Conservation (phyloP, 2,329 filamentous ascomycete species). For the Aspergillus chevalieri region DNA sequence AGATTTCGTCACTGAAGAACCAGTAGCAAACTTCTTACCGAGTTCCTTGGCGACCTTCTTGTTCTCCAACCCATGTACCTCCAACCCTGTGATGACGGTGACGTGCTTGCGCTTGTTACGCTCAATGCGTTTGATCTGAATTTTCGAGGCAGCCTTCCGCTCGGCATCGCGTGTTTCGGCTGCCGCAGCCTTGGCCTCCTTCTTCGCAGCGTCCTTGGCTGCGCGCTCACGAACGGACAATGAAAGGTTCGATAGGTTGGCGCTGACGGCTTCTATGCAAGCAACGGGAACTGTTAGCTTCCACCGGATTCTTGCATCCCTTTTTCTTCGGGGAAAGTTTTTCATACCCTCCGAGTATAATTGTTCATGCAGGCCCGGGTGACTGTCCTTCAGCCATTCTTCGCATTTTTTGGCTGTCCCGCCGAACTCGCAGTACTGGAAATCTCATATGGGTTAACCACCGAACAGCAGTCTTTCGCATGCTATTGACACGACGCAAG, state of each 20-base stretch:
- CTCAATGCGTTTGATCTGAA: slow-evolving; percentile 94
- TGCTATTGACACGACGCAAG: background rate
- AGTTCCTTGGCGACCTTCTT: slow-evolving; percentile 97
- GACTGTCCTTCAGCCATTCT: slow-evolving; percentile 79
- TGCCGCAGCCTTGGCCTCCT: slow-evolving; percentile 87
- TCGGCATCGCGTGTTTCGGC: slow-evolving; percentile 77
- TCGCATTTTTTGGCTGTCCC: slow-evolving; percentile 94
- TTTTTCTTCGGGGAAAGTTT: background rate
- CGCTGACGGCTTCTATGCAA: slow-evolving; percentile 65
- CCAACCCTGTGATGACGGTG: slow-evolving; percentile 83
- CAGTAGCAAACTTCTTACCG: slow-evolving; percentile 97
- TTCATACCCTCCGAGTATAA: slow-evolving; percentile 78
- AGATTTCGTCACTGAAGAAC: slow-evolving; percentile 83
- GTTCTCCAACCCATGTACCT: slow-evolving; percentile 83
- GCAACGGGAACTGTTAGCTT: background rate
- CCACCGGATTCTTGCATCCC: background rate
- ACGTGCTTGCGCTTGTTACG: slow-evolving; percentile 97
- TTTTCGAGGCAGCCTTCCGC: slow-evolving; percentile 71
- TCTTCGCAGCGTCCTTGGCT: slow-evolving; percentile 93
- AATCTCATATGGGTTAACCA: slow-evolving; percentile 1
- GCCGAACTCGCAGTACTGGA: slow-evolving; percentile 96
- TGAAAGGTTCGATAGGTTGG: slow-evolving; percentile 77
- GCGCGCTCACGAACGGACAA: slow-evolving; percentile 90
- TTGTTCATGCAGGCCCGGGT: slow-evolving; percentile 66
- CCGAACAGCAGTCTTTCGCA: background rate